Conservation (phyloP, 306 rosid genomes). For the Erythrophleum fordii region DNA sequence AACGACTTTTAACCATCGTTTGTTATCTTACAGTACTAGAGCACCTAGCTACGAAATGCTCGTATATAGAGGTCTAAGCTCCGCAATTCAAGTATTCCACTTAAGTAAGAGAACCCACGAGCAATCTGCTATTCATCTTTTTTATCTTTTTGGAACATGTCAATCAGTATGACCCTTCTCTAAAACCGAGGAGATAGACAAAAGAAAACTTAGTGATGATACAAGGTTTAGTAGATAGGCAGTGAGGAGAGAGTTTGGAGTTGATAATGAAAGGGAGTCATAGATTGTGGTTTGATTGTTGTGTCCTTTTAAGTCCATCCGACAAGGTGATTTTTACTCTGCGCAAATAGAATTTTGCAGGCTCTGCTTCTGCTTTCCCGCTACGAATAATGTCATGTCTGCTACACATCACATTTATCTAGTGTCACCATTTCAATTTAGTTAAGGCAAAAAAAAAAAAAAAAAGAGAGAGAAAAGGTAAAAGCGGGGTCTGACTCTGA, state of each 20-base stretch:
- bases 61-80: slow-evolving; percentile 30
- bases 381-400: background rate
- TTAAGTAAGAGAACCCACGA: slow-evolving; percentile 47
- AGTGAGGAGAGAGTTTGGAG: slow-evolving; percentile 42
- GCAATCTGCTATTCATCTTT: slow-evolving; percentile 43
- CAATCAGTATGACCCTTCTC: slow-evolving; percentile 44
- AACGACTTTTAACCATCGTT: slow-evolving; percentile 58
- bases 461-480: background rate
- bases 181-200: slow-evolving; percentile 46
- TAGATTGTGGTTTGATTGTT: slow-evolving; percentile 25
- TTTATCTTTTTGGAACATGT: slow-evolving; percentile 26
- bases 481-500: background rate
- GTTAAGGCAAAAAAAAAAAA: background rate
- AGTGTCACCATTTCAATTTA: background rate
- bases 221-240: slow-evolving; percentile 42
- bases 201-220: slow-evolving; percentile 41
- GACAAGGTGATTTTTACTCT: slow-evolving; percentile 33
- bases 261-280: slow-evolving; percentile 47
- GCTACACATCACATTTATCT: background rate
- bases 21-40: background rate
- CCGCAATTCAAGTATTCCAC: slow-evolving; percentile 31
- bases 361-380: background rate
- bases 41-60: background rate
- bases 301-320: slow-evolving; percentile 21
- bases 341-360: slow-evolving; percentile 7